A percentile compares a stretch with the other conserved stretches of the same genome.
These are phyloP conservation scores for Chaetoceros tenuissimus DNA, from an alignment of 108 stramenopile species.

Conservation along the genomic window DNA sequence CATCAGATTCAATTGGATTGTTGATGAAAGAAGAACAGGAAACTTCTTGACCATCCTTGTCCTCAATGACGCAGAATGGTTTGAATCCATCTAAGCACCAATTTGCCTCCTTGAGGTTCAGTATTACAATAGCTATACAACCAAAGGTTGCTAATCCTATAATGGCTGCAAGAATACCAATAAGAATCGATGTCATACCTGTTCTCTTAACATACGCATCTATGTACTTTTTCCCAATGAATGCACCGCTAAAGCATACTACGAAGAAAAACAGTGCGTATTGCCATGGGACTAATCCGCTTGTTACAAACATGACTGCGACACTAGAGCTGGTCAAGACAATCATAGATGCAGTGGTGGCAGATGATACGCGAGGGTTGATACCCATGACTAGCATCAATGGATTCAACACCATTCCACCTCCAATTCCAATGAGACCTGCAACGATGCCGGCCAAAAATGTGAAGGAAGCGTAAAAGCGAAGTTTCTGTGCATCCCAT, in stretches of 20 bases:
- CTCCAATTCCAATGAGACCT: conserved; percentile 69
- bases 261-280: conserved; percentile 58
- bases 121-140: conserved; percentile 46
- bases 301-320: conserved; percentile 55
- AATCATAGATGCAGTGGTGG: conserved; percentile 69
- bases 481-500: conserved; percentile 41
- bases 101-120: conserved; percentile 20
- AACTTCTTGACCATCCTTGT: conserved; percentile 3
- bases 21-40: background rate
- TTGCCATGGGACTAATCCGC: conserved; percentile 48
- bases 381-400: conserved; percentile 67
- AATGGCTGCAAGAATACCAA: conserved; percentile 46
- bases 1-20: too few relatives aligned
- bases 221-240: conserved; percentile 52
- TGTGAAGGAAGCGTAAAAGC: conserved; percentile 41
- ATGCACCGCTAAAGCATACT: conserved; percentile 49
- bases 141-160: conserved; percentile 54
- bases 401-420: conserved; percentile 69
- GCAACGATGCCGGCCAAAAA: conserved; percentile 63
- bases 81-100: conserved; percentile 62
- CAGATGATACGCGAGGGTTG: conserved; percentile 53
- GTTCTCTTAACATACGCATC: conserved; percentile 58
- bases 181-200: conserved; percentile 42
- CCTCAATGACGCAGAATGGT: conserved; percentile 35
- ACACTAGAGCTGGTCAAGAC: conserved; percentile 60